Percentiles rank a stretch among this genome's conserved stretches.
These are phyloP conservation scores for Solanum chacoense DNA, from an alignment of 305 asterid genomes.

Conservation along the genomic window DNA sequence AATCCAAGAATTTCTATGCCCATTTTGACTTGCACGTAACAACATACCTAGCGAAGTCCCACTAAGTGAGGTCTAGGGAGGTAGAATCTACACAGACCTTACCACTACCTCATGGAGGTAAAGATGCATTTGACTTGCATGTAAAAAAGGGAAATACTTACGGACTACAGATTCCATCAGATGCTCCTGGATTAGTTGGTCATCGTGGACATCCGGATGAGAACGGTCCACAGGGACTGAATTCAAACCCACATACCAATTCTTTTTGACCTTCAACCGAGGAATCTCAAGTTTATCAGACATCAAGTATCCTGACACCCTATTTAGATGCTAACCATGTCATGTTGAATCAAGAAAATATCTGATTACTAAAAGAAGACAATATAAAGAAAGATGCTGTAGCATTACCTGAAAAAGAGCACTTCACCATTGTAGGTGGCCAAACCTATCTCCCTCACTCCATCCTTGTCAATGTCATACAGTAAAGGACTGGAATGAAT, in stretches of 20 bases:
- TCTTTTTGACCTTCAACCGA: constrained; percentile 80
- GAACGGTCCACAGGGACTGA: constrained; percentile 82
- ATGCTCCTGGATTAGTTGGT: constrained; percentile 56
- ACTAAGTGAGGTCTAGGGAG: background rate
- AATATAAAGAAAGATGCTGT: background rate
- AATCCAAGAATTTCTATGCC: background rate
- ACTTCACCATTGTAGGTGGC: constrained; percentile 97
- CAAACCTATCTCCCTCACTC: constrained; percentile 86
- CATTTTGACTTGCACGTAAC: background rate
- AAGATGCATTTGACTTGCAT: background rate
- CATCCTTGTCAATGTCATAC: constrained; percentile 94
- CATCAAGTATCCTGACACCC: constrained; percentile 94
- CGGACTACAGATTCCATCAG: constrained; percentile 38
- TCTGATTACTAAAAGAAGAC: background rate
- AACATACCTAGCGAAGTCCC: background rate
- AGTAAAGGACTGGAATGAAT: constrained; percentile 91
- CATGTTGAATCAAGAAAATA: background rate
- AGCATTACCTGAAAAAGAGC: constrained; percentile 79
- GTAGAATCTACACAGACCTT: background rate
- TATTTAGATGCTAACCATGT: constrained; percentile 11
- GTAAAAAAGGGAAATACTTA: constrained; percentile 19
- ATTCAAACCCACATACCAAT: constrained; percentile 84
- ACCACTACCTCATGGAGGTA: background rate
- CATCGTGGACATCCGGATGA: constrained; percentile 92
- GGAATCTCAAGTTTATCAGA: constrained; percentile 85